Evolutionary conservation across 495 filamentous ascomycete genomes (phyloP).

Genomic region (Penicillium nucicola): DNA sequence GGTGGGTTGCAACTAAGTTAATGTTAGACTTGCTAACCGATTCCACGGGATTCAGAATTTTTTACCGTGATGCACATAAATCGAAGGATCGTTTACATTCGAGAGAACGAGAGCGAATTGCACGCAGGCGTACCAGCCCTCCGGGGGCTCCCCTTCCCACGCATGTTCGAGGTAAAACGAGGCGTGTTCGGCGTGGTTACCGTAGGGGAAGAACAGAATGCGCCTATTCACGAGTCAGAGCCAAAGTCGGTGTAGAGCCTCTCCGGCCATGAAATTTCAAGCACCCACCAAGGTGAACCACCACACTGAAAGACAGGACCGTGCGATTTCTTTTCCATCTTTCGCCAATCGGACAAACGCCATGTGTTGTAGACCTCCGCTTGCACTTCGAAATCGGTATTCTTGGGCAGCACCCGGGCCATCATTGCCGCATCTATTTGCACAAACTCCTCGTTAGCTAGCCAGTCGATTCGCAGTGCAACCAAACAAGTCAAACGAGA

Average conservation of each 20-base stretch:
- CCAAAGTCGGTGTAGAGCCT: neutral
- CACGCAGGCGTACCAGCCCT: conserved; percentile 94
- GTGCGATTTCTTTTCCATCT: conserved; percentile 70
- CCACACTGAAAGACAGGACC: conserved; percentile 85
- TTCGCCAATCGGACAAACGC: conserved; percentile 80
- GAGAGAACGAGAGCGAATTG: conserved; percentile 93
- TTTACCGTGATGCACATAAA: conserved; percentile 66
- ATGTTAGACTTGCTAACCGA: conserved; percentile 10
- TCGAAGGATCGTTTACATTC: conserved; percentile 83
- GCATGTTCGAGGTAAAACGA: conserved; percentile 98
- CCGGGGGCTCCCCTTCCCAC: conserved; percentile 67
- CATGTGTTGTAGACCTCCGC: conserved; percentile 73
- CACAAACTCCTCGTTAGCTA: conserved; percentile 19
- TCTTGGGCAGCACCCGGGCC: conserved; percentile 67
- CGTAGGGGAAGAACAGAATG: conserved; percentile 90
- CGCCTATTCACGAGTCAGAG: conserved; percentile 54
- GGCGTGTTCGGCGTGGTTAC: conserved; percentile 86
- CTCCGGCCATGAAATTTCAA: neutral
- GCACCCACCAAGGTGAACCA: conserved; percentile 77
- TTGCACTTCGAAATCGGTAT: conserved; percentile 69
- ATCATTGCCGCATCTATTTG: conserved; percentile 79
- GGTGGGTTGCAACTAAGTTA: conserved; percentile 65
- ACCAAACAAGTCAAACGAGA: neutral
- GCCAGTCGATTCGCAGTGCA: neutral
- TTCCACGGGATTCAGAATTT: neutral